These are phyloP conservation scores for Bolboschoenus planiculmis DNA, from an alignment of 176 grass and related monocot genomes.

Conservation along the genomic window DNA sequence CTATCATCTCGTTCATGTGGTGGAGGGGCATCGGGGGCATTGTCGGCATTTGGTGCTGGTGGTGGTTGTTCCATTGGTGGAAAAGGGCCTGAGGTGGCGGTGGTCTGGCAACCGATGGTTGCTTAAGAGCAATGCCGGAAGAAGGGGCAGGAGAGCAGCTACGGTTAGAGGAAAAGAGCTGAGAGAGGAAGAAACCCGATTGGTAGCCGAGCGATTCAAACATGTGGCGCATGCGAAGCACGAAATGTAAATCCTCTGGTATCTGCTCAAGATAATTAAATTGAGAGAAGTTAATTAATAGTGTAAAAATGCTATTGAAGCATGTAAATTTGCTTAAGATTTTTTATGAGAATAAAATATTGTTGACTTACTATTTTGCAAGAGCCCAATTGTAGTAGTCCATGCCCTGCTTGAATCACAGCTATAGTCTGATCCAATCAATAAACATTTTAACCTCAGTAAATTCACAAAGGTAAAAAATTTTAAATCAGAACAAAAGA, in stretches of 20 bases:
- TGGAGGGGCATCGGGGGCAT: constrained; percentile 28
- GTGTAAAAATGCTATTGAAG: not conserved
- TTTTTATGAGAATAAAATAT: not conserved
- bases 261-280: constrained; percentile 49
- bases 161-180: constrained; percentile 85
- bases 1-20: constrained; percentile 62
- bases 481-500: not conserved
- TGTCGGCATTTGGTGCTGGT: constrained; percentile 45
- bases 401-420: constrained; percentile 98
- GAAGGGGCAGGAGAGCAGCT: constrained; percentile 49
- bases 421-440: constrained; percentile 67
- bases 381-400: constrained; percentile 88
- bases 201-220: constrained; percentile 97
- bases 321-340: not conserved
- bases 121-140: constrained; percentile 47
- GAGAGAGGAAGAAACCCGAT: constrained; percentile 96
- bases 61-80: constrained; percentile 31
- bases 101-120: constrained; percentile 28
- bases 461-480: not conserved
- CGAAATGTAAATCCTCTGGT: constrained; percentile 96
- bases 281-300: not conserved
- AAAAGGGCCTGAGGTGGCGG: constrained; percentile 37
- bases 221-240: constrained; percentile 95
- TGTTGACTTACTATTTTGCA: constrained; percentile 89
- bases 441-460: constrained; percentile 1